phyloP scores from a whole-genome alignment of 1,284 basidiomycete genomes.

The Xerocomus minutiporus region DNA sequence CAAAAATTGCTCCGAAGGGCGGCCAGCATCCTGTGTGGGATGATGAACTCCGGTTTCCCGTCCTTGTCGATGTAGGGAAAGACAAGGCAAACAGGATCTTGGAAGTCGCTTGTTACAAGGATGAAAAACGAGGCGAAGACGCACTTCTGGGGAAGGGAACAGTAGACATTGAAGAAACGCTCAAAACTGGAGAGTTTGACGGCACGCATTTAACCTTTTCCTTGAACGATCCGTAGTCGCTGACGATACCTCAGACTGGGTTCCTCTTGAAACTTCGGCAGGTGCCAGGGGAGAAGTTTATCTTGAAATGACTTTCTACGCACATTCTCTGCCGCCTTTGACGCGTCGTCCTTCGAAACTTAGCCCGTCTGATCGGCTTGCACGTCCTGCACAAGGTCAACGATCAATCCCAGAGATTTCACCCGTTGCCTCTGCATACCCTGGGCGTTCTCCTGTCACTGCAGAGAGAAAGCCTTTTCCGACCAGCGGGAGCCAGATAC shows the following conservation, averaged over 20 bases:
- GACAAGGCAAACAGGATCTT: conserved; percentile 46
- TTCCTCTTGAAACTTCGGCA: conserved; percentile 52
- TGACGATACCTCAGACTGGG: conserved; percentile 53
- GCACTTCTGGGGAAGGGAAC: conserved; percentile 53
- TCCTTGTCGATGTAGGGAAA: conserved; percentile 39
- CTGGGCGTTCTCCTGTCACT: conserved; percentile 1
- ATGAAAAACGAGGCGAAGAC: conserved; percentile 58
- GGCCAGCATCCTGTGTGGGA: conserved; percentile 80
- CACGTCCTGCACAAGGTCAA: conserved; percentile 25
- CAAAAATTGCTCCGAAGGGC: conserved; percentile 61
- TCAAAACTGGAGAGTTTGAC: conserved; percentile 72
- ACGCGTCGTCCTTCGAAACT: conserved; percentile 46
- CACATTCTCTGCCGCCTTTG: conserved; percentile 52
- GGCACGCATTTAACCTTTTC: conserved; percentile 40
- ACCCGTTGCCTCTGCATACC: conserved; percentile 8
- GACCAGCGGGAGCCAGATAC: conserved; percentile 8
- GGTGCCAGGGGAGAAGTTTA: conserved; percentile 65
- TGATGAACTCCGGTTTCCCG: conserved; percentile 59
- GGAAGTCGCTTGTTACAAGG: conserved; percentile 60
- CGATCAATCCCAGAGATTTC: conserved; percentile 5
- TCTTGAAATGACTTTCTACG: conserved; percentile 74
- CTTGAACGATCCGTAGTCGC: conserved; percentile 1
- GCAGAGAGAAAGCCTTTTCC: conserved; percentile 11
- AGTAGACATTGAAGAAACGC: conserved; percentile 61
- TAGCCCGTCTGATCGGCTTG: conserved; percentile 40